Evolutionary conservation across 305 asterid species (phyloP).

Genomic region (Fraxinus angustifolia): DNA sequence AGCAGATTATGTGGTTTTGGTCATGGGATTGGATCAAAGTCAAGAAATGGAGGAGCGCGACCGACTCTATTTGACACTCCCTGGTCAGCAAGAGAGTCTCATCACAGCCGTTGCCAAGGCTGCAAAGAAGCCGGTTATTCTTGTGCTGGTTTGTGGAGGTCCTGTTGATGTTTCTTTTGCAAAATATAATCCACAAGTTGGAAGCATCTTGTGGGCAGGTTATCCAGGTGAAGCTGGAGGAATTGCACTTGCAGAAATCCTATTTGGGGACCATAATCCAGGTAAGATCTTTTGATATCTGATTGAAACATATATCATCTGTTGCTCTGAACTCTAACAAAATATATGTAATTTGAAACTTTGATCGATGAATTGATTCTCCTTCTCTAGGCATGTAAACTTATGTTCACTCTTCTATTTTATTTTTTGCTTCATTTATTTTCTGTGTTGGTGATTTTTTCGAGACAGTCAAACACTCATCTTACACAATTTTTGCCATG

Average conservation of each 20-base stretch:
- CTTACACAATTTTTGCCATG: neutral
- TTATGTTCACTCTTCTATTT: neutral
- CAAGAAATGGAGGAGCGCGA: slow-evolving; percentile 64
- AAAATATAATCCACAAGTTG: slow-evolving; percentile 50
- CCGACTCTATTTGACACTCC: slow-evolving; percentile 56
- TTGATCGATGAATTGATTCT: neutral
- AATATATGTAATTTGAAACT: neutral
- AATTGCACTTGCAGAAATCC: slow-evolving; percentile 57
- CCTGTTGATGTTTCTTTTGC: slow-evolving; percentile 70
- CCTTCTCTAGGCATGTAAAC: neutral
- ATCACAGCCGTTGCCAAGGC: slow-evolving; percentile 52
- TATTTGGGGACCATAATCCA: slow-evolving; percentile 82
- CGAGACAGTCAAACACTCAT: neutral
- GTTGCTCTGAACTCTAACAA: neutral
- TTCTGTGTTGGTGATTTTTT: neutral
- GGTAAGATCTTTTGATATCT: slow-evolving; percentile 31
- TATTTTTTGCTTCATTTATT: neutral
- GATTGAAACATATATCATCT: neutral
- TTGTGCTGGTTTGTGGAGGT: slow-evolving; percentile 70
- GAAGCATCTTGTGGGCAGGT: slow-evolving; percentile 84
- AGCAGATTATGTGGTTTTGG: slow-evolving; percentile 63
- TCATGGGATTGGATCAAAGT: slow-evolving; percentile 75
- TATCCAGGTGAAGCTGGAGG: slow-evolving; percentile 93
- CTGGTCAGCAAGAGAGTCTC: slow-evolving; percentile 65
- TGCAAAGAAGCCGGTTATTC: slow-evolving; percentile 58